Percentiles rank a stretch among this genome's conserved stretches.
Evolutionary conservation across 495 filamentous ascomycete species (phyloP).

Genomic region (Aspergillus incahuasiensis): DNA sequence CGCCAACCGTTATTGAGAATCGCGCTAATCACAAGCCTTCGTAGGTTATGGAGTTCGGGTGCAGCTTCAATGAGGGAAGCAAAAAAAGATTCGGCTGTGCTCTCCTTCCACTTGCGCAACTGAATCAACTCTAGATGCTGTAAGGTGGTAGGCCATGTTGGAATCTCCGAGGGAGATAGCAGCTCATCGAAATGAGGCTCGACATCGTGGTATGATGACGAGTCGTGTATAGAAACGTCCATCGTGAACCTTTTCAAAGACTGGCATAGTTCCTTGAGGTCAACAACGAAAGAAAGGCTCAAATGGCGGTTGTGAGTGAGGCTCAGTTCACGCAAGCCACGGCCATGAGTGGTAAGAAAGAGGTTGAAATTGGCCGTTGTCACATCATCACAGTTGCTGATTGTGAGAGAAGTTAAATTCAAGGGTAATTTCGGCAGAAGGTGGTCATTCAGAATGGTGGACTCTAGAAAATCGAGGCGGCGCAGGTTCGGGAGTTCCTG

Average conservation of each 20-base stretch:
- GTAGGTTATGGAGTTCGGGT: constrained; percentile 54
- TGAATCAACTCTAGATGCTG: constrained; percentile 67
- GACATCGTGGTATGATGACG: constrained; percentile 57
- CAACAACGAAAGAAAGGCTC: constrained; percentile 63
- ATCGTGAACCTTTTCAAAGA: constrained; percentile 63
- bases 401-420: constrained; percentile 56
- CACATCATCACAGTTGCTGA: constrained; percentile 71
- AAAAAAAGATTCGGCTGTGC: constrained; percentile 69
- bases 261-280: constrained; percentile 58
- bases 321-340: constrained; percentile 55
- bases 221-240: constrained; percentile 65
- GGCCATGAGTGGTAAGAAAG: constrained; percentile 61
- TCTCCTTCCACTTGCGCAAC: constrained; percentile 62
- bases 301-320: constrained; percentile 74
- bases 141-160: constrained; percentile 69
- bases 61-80: constrained; percentile 68
- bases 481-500: constrained; percentile 55
- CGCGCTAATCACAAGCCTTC: constrained; percentile 62
- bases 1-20: constrained; percentile 75
- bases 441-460: constrained; percentile 54
- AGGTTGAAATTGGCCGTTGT: constrained; percentile 50
- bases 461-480: constrained; percentile 63
- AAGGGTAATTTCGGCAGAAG: constrained; percentile 60
- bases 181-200: constrained; percentile 66
- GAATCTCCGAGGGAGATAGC: constrained; percentile 53